Evolutionary conservation across 1,284 basidiomycete genomes (phyloP).

Genomic region (Microbotryomycetes sp.): DNA sequence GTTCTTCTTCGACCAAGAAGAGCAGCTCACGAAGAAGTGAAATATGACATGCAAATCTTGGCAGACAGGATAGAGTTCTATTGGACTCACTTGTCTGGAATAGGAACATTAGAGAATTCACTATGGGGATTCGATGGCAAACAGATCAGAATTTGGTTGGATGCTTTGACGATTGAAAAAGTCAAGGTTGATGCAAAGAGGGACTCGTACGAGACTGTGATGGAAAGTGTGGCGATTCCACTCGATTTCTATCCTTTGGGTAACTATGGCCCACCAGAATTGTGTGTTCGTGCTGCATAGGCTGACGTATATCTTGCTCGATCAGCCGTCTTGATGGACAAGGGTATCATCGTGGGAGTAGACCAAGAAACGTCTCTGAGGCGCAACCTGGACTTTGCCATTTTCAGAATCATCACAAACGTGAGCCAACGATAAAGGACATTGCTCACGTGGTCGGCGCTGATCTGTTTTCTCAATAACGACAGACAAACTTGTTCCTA

Average conservation of each 20-base stretch:
- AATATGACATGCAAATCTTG: slow-evolving; percentile 96
- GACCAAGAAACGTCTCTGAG: slow-evolving; percentile 78
- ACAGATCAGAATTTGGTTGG: slow-evolving; percentile 86
- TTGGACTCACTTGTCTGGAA: slow-evolving; percentile 93
- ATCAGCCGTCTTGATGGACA: slow-evolving; percentile 91
- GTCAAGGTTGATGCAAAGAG: slow-evolving; percentile 35
- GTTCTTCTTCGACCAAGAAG: slow-evolving; percentile 59
- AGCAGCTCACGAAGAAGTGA: slow-evolving; percentile 69
- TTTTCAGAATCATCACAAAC: slow-evolving; percentile 85
- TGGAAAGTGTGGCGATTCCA: slow-evolving; percentile 84
- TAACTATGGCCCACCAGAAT: slow-evolving; percentile 55
- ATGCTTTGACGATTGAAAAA: slow-evolving; percentile 82
- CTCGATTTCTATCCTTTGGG: slow-evolving; percentile 94
- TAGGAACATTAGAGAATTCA: slow-evolving; percentile 88
- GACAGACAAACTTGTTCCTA: slow-evolving; percentile 84
- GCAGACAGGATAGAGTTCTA: slow-evolving; percentile 94
- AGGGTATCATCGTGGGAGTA: slow-evolving; percentile 94
- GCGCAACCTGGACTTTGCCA: slow-evolving; percentile 74
- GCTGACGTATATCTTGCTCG: background rate
- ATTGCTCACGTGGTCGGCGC: background rate
- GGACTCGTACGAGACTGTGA: slow-evolving; percentile 55
- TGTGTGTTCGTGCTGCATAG: no score
- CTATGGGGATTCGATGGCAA: slow-evolving; percentile 95
- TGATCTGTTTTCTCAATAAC: background rate
- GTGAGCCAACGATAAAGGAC: no score